phyloP scores from a whole-genome alignment of 768 basidiomycete genomes.

The Trametes elegans region DNA sequence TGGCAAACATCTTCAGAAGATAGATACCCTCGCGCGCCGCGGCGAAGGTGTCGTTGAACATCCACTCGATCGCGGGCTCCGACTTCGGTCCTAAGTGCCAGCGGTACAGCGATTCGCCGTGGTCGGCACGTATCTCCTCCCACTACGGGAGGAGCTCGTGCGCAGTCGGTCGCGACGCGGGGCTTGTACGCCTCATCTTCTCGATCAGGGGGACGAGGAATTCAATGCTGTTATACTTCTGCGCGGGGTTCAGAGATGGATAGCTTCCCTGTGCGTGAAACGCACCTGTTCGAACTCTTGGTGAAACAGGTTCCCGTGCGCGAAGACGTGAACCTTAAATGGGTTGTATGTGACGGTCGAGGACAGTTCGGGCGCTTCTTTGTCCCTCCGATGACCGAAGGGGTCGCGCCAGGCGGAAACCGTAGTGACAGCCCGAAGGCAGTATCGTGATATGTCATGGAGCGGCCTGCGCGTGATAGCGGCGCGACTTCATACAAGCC shows the following conservation, averaged over 20 bases:
- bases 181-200: no score
- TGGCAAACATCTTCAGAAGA: conserved; percentile 7
- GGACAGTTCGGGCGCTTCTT: conserved; percentile 24
- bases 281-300: conserved; percentile 20
- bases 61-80: conserved; percentile 9
- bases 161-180: no score
- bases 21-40: conserved; percentile 10
- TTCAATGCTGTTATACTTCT: no score
- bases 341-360: conserved; percentile 21
- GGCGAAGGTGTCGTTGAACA: conserved; percentile 20
- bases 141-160: no score
- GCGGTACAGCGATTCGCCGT: neutral
- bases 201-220: no score
- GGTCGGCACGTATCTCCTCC: no score
- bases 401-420: conserved; percentile 12
- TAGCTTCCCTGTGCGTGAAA: no score
- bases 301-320: conserved; percentile 23
- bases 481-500: conserved; percentile 31
- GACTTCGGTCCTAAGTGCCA: conserved; percentile 7
- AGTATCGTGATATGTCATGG: conserved; percentile 32
- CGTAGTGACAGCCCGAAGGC: conserved; percentile 22
- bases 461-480: conserved; percentile 32
- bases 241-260: no score
- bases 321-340: conserved; percentile 24
- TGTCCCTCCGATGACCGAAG: conserved; percentile 18